Conservation (phyloP, 371 early-diverging fungal species). For the Apophysomyces ossiformis region DNA sequence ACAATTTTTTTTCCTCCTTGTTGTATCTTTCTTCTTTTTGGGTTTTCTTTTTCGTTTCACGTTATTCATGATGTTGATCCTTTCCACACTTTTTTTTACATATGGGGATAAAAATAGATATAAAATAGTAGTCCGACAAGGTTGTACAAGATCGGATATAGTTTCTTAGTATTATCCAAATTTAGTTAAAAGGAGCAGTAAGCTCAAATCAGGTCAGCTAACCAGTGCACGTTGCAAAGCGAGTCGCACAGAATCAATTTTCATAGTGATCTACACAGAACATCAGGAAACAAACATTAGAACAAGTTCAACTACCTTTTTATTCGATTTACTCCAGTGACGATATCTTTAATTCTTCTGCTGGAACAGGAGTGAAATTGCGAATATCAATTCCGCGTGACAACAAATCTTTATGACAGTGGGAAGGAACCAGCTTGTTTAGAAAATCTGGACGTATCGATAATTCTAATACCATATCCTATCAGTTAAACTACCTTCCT, state of each 20-base stretch:
- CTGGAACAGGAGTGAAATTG: constrained; percentile 48
- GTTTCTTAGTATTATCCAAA: constrained; percentile 1
- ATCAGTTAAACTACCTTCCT: not conserved
- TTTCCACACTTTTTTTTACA: not conserved
- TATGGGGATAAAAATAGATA: not conserved
- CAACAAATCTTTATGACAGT: constrained; percentile 58
- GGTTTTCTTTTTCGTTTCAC: not conserved
- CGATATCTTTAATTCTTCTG: constrained; percentile 35
- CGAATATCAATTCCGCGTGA: constrained; percentile 51
- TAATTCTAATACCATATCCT: constrained; percentile 37
- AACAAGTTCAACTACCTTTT: not conserved
- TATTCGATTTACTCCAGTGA: constrained; percentile 15
- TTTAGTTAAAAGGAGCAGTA: not conserved
- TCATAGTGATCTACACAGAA: not conserved
- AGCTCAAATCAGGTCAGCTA: not conserved
- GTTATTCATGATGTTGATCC: not conserved
- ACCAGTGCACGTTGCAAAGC: not conserved
- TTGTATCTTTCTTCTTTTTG: not conserved
- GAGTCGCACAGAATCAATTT: not conserved
- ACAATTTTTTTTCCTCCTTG: not conserved
- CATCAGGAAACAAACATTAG: not conserved
- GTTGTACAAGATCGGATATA: constrained; percentile 8
- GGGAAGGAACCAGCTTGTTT: constrained; percentile 65
- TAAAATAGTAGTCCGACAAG: not conserved
- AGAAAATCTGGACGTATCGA: constrained; percentile 63